Conservation (phyloP, 148 eudicot genomes). For the Tetragonia tetragonoides region DNA sequence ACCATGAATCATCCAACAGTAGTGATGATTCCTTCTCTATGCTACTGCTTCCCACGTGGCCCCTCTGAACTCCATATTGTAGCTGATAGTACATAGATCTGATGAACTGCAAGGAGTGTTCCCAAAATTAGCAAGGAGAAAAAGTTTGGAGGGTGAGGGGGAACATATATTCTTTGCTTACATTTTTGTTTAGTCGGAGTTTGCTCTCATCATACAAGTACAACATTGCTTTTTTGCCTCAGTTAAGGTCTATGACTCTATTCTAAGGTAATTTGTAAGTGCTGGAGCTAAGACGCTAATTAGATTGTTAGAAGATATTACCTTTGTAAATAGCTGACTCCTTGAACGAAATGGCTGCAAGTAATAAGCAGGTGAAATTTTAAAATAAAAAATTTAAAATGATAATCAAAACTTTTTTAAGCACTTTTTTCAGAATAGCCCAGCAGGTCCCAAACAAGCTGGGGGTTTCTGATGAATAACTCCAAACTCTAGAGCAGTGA, state of each 20-base stretch:
- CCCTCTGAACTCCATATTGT: slow-evolving; percentile 75
- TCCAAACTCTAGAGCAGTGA: neutral
- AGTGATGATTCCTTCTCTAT: slow-evolving; percentile 45
- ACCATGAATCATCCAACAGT: slow-evolving; percentile 86
- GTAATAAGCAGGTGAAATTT: slow-evolving; percentile 15
- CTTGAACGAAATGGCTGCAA: slow-evolving; percentile 88
- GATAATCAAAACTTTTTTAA: neutral
- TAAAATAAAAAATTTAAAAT: slow-evolving; percentile 8
- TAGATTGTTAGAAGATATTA: slow-evolving; percentile 29
- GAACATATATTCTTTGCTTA: neutral
- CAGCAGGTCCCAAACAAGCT: neutral
- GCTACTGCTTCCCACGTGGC: slow-evolving; percentile 30
- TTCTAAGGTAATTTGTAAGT: neutral
- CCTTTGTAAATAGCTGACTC: slow-evolving; percentile 85
- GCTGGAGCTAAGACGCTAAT: neutral
- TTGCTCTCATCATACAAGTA: neutral
- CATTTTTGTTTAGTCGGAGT: neutral
- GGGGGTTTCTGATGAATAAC: neutral
- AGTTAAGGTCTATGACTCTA: neutral
- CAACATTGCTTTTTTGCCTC: neutral
- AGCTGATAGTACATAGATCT: slow-evolving; percentile 76
- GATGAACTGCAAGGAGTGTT: slow-evolving; percentile 53
- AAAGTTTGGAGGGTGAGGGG: neutral
- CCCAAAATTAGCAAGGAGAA: slow-evolving; percentile 5
- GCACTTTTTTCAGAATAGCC: no score